Conservation (phyloP, 345 rosid species). For the Durio zibethinus region DNA sequence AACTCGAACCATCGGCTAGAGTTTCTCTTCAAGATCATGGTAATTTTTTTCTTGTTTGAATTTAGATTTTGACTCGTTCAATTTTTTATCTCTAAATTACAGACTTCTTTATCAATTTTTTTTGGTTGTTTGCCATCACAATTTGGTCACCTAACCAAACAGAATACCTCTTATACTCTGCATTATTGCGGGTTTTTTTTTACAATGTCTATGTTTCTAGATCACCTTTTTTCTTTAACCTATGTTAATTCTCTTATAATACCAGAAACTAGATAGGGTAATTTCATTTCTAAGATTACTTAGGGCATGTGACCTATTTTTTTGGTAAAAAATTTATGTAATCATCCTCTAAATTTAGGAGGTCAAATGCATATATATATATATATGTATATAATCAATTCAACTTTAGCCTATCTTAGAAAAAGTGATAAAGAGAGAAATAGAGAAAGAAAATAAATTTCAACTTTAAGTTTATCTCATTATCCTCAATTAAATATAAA, state of each 20-base stretch:
- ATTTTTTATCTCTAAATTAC: too few relatives aligned
- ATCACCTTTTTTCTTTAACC: background rate
- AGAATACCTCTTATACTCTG: conserved; percentile 14
- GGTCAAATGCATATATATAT: background rate
- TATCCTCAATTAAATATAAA: background rate
- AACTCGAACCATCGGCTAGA: conserved; percentile 1
- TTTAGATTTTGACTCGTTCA: too few relatives aligned
- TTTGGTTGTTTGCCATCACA: too few relatives aligned
- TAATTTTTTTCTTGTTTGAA: conserved; percentile 39
- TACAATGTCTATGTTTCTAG: background rate
- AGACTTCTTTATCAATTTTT: too few relatives aligned
- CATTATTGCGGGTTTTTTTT: background rate
- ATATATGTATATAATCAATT: background rate
- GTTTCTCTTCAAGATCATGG: background rate
- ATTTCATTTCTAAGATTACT: background rate
- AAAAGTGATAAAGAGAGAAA: too few relatives aligned
- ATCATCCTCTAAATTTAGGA: background rate
- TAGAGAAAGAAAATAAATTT: too few relatives aligned
- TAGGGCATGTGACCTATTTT: background rate
- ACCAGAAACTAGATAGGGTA: background rate
- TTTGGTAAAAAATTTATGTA: too few relatives aligned
- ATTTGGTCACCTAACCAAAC: conserved; percentile 50
- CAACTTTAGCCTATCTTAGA: background rate
- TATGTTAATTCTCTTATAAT: background rate
- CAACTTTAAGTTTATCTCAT: too few relatives aligned